Conservation (phyloP, 106 monocot genomes). For the Phalaenopsis equestris region DNA sequence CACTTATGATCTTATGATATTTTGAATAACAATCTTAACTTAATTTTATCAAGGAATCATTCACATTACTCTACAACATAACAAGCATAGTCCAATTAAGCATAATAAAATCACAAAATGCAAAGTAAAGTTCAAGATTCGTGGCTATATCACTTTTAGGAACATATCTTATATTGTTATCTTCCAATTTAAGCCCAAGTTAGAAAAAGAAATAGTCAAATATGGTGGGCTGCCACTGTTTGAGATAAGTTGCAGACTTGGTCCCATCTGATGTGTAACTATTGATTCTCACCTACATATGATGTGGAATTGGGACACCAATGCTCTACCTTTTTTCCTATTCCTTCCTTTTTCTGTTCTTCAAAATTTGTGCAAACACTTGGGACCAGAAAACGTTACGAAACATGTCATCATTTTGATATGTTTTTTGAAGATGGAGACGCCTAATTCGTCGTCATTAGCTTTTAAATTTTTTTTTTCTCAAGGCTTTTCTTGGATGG, state of each 20-base stretch:
- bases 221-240: background rate
- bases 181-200: background rate
- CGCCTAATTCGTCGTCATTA: background rate
- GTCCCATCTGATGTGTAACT: slow-evolving; percentile 1
- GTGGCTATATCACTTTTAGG: background rate
- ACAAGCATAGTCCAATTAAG: background rate
- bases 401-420: slow-evolving; percentile 1
- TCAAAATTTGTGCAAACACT: background rate
- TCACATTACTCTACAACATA: background rate
- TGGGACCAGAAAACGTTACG: background rate
- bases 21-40: background rate
- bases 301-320: slow-evolving; percentile 1
- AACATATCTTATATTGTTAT: background rate
- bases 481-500: no score
- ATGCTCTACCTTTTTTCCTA: background rate
- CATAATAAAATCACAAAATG: background rate
- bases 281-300: background rate
- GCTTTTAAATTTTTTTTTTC: no score
- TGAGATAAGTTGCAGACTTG: background rate
- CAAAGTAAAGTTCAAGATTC: background rate
- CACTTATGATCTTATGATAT: background rate
- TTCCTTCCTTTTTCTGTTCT: background rate
- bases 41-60: background rate
- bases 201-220: background rate
- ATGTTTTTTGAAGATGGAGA: background rate